A percentile compares a stretch with the other conserved stretches of the same genome.
These are phyloP conservation scores for Lithospermum erythrorhizon DNA, from an alignment of 257 asterid species.

Conservation along the genomic window DNA sequence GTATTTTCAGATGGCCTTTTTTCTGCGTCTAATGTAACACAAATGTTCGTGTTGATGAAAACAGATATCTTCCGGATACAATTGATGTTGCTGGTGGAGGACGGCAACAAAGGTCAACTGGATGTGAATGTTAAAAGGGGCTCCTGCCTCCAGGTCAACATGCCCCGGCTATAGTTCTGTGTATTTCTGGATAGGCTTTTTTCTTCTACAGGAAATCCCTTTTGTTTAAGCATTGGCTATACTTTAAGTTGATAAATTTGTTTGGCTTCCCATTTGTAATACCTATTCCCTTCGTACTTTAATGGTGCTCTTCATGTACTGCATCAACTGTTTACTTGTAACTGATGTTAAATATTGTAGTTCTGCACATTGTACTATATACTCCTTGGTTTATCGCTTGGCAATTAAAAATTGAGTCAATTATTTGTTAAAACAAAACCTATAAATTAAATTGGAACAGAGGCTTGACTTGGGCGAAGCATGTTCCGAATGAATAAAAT, in stretches of 20 bases:
- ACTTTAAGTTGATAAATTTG: not conserved
- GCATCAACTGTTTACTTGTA: not conserved
- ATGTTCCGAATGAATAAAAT: no score
- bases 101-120: constrained; percentile 53
- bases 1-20: not conserved
- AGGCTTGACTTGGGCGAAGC: no score
- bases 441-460: no score
- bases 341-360: no score
- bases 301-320: not conserved
- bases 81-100: constrained; percentile 46
- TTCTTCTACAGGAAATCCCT: constrained; percentile 5
- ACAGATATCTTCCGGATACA: constrained; percentile 40
- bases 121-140: constrained; percentile 44
- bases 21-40: not conserved
- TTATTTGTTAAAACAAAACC: no score
- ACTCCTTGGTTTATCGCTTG: not conserved
- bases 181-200: not conserved
- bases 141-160: constrained; percentile 2
- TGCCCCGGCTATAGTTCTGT: constrained; percentile 3
- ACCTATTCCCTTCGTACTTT: not conserved
- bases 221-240: no score
- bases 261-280: not conserved
- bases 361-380: not conserved
- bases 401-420: no score
- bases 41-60: not conserved